phyloP scores from a whole-genome alignment of 345 rosid genomes.

The Eucalyptus cloeziana region DNA sequence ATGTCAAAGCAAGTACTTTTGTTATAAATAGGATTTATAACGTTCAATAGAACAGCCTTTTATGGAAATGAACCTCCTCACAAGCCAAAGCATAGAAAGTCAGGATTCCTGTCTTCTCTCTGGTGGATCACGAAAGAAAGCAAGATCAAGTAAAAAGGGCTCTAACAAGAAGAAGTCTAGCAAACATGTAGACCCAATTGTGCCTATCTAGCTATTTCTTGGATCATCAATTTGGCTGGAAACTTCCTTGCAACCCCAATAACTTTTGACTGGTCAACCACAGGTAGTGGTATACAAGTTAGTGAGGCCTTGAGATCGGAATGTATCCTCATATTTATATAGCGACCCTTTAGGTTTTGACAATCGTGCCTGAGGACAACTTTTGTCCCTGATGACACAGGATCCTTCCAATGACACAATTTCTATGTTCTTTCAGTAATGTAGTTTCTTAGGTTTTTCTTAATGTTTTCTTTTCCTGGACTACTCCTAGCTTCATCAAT shows the following conservation, averaged over 20 bases:
- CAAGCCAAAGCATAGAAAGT: constrained; percentile 72
- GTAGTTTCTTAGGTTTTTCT: background rate
- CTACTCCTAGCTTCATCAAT: background rate
- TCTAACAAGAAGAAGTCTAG: constrained; percentile 77
- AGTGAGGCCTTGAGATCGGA: background rate
- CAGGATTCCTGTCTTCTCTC: constrained; percentile 64
- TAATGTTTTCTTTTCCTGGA: background rate
- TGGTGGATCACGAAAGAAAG: constrained; percentile 82
- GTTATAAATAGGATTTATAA: background rate
- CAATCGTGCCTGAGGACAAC: background rate
- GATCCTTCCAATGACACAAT: background rate
- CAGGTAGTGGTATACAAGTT: background rate
- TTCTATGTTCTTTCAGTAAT: background rate
- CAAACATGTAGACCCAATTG: constrained; percentile 76
- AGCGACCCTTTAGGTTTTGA: background rate
- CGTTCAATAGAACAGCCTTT: constrained; percentile 83
- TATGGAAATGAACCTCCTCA: constrained; percentile 93
- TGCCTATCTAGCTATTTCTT: constrained; percentile 30
- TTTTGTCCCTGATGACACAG: background rate
- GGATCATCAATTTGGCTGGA: background rate
- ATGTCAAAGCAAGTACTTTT: background rate
- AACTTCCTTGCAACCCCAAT: background rate
- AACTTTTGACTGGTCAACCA: background rate
- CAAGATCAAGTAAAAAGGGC: constrained; percentile 59
- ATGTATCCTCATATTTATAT: too few relatives aligned